Conservation (phyloP, 2,329 filamentous ascomycete genomes). For the Ascochyta lentis region DNA sequence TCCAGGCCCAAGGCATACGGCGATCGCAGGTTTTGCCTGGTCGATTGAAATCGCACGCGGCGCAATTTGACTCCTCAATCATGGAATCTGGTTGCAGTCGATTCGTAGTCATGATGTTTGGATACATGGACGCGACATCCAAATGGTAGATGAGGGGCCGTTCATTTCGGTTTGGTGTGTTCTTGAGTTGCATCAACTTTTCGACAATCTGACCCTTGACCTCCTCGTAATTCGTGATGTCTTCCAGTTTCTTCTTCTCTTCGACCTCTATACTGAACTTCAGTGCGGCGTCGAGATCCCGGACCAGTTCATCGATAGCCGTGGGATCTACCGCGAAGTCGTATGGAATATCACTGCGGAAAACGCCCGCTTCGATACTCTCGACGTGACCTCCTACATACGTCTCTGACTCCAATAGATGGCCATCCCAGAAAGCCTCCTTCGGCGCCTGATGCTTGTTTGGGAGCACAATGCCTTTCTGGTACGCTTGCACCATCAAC, state of each 20-base stretch:
- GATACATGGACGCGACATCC: slow-evolving; percentile 99
- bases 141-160: slow-evolving; percentile 94
- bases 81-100: slow-evolving; percentile 98
- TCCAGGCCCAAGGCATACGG: slow-evolving; percentile 94
- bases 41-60: slow-evolving; percentile 96
- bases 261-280: slow-evolving; percentile 73
- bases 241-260: slow-evolving; percentile 60
- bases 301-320: slow-evolving; percentile 87
- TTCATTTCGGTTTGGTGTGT: slow-evolving; percentile 84
- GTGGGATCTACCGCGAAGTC: slow-evolving; percentile 89
- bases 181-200: slow-evolving; percentile 73
- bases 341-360: slow-evolving; percentile 92
- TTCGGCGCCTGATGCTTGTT: slow-evolving; percentile 94
- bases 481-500: slow-evolving; percentile 97
- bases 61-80: slow-evolving; percentile 95
- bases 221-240: slow-evolving; percentile 59
- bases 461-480: slow-evolving; percentile 87
- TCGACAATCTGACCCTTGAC: slow-evolving; percentile 82
- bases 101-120: slow-evolving; percentile 99
- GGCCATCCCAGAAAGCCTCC: slow-evolving; percentile 95
- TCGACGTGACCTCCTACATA: slow-evolving; percentile 99
- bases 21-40: slow-evolving; percentile 97
- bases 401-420: slow-evolving; percentile 94
- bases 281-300: slow-evolving; percentile 85
- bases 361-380: slow-evolving; percentile 98